Evolutionary conservation across 2,329 filamentous ascomycete genomes (phyloP).

Genomic region (Periglandula ipomoeae): DNA sequence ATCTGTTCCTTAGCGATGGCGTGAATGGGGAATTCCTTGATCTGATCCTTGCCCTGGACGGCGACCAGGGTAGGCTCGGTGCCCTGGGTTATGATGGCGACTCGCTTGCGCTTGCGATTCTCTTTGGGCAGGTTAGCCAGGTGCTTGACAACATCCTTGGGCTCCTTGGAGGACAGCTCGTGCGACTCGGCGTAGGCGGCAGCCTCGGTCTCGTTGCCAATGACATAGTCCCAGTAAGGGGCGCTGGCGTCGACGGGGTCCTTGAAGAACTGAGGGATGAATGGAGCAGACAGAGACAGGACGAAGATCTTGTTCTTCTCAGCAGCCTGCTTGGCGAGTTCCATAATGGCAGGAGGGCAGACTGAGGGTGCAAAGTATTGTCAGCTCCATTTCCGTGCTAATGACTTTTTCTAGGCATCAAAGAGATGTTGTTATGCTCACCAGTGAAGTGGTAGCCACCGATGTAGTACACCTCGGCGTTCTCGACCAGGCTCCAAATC

Average conservation of each 20-base stretch:
- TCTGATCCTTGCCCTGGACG: conserved; percentile 56
- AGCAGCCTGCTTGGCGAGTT: conserved; percentile 83
- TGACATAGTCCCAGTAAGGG: conserved; percentile 90
- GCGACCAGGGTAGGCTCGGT: conserved; percentile 85
- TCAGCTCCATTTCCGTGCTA: not conserved
- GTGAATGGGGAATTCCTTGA: conserved; percentile 75
- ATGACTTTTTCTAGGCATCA: not conserved
- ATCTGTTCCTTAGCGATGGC: conserved; percentile 70
- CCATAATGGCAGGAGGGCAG: conserved; percentile 81
- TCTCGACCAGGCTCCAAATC: conserved; percentile 87
- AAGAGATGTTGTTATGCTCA: conserved; percentile 15
- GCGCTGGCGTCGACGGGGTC: conserved; percentile 78
- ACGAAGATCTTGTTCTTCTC: conserved; percentile 84
- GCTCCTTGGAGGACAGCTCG: conserved; percentile 62
- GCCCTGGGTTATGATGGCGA: conserved; percentile 91
- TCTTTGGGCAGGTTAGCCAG: conserved; percentile 87
- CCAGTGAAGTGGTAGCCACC: conserved; percentile 92
- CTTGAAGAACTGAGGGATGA: conserved; percentile 98
- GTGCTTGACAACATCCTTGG: conserved; percentile 75
- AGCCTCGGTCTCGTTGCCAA: conserved; percentile 96
- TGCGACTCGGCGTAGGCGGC: conserved; percentile 79
- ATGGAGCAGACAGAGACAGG: conserved; percentile 87
- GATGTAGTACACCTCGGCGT: conserved; percentile 82
- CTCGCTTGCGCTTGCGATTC: conserved; percentile 73
- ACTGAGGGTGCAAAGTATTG: conserved; percentile 38